Evolutionary conservation across 805 yeast species (phyloP), one percentile per base, ranked within the genome.

Genomic region (Phaffomyces antillensis): DNA sequence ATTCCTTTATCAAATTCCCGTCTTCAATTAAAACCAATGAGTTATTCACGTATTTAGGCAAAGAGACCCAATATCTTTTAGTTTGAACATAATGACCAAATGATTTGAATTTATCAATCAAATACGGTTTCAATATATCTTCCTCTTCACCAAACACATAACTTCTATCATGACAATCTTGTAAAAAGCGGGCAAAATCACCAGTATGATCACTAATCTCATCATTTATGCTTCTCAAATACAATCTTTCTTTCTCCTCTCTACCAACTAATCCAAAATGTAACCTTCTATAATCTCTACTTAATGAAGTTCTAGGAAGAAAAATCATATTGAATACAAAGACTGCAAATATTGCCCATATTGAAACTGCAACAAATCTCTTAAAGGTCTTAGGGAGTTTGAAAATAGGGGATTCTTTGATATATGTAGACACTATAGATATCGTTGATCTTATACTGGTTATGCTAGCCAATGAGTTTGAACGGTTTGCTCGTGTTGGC

Each of bases 251-350:
- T 28, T 84, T 72, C 50, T 89, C 96, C 10, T 79, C 73, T 44
- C 72, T 73, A 3, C 95, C 81, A 40, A 86, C 59, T 43, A 68
- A 73, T 32, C 79, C 72, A 30, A 82, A 80, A 62, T 87, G 86
- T 51, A 86, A 61, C 41, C 96, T 66, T 54, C 91, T 73, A 55
- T 85, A 77, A 62, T 90, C 96, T 51, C 96, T 68, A 41, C 84
- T 78, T 17, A 87, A 66, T 2, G 96, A 86, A 1, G 97, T 86
- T 46, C 96, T 64, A 2, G 96, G 96, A 15, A 88, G 68, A 59
- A 89, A 89, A 0, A 83, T 77, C 41, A 86, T 67, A 36, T 85
- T 77, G 58, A 85, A 79, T 39, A 42, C 56, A 26, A 34, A 60
- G 15, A 52, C 62, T 42, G 43, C 61, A 16, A 55, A 36, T 2